Base-by-base conservation (phyloP, 306 rosid species). In the Abrus pulchellus region DNA sequence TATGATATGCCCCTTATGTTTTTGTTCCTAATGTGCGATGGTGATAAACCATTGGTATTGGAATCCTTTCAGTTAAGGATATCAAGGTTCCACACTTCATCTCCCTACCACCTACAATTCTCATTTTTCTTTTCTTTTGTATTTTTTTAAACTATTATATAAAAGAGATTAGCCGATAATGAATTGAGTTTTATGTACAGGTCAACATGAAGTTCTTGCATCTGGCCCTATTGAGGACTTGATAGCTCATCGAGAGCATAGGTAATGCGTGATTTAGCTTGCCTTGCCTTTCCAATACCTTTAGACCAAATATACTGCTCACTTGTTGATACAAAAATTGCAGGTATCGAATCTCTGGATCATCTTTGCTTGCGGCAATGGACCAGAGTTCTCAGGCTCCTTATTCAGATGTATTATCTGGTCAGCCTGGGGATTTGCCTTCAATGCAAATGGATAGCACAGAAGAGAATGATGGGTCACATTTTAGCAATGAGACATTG, bases 141-240 rank as follows among this genome's bases (percentile, higher is more conserved):
- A 33, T 12, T 32, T 36, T n/a, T 45, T 11, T 38, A 6, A 33
- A 80, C n/a, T 60, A 1, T 56, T 59, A 11, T 29, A 30, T 59
- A 40, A 53, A 74, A 54, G 2, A 67, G 57, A 61, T 45, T 56
- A 43, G 34, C 34, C 67, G 12, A 11, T 59, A 41, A 50, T 77
- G 73, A 73, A 27, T 50, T 67, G 60, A 73, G 50, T 47, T 76
- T 80, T 77, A 4, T 56, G 43, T 81, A 50, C 81, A 96, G 99
- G 92, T 83, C 97, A 96, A 84, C 99, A 96, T 76, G 99, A 96
- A 85, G 97, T 96, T 86, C 98, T 96, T 86, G 99, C 99, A 61
- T 96, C 98, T 61, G 99, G 99, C 41, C 99, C 99, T 77, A 96
- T 96, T 55, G 99, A 96, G 84, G 99, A 96, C 84, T 88, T 93